phyloP scores from a whole-genome alignment of 129 eudicot species.

The Gnaphalium uliginosum region DNA sequence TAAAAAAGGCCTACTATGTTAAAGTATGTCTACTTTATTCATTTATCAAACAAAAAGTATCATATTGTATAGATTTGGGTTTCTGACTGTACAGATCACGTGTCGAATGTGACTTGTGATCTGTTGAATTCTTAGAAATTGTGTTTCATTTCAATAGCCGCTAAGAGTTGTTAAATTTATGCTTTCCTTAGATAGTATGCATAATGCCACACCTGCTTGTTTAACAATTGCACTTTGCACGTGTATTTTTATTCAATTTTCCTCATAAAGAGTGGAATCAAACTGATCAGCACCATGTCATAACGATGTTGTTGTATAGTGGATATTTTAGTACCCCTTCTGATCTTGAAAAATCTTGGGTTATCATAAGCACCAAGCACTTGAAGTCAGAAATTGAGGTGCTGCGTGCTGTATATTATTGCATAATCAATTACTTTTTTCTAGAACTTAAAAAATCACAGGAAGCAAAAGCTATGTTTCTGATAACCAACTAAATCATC shows the following conservation, averaged over 20 bases:
- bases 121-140: neutral
- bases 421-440: neutral
- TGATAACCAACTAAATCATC: slow-evolving; percentile 4
- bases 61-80: slow-evolving; percentile 2
- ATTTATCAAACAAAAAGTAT: neutral
- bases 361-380: neutral
- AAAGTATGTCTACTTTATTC: slow-evolving; percentile 44
- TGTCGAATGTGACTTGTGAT: neutral
- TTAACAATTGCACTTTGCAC: neutral
- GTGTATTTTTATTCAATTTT: neutral
- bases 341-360: neutral
- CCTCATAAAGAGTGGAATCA: neutral
- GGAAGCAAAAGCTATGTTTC: neutral
- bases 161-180: neutral
- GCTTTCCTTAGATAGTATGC: neutral
- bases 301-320: neutral
- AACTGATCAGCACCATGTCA: neutral
- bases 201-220: neutral
- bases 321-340: neutral
- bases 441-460: neutral
- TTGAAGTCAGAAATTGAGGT: neutral
- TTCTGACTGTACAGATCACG: slow-evolving; percentile 1
- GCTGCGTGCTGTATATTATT: neutral
- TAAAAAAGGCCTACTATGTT: slow-evolving; percentile 83
- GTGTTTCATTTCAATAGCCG: neutral